A percentile compares a stretch with the other conserved stretches of the same genome.
These are phyloP conservation scores for Chalciporus chontae DNA, from an alignment of 768 basidiomycete species.

Conservation along the genomic window DNA sequence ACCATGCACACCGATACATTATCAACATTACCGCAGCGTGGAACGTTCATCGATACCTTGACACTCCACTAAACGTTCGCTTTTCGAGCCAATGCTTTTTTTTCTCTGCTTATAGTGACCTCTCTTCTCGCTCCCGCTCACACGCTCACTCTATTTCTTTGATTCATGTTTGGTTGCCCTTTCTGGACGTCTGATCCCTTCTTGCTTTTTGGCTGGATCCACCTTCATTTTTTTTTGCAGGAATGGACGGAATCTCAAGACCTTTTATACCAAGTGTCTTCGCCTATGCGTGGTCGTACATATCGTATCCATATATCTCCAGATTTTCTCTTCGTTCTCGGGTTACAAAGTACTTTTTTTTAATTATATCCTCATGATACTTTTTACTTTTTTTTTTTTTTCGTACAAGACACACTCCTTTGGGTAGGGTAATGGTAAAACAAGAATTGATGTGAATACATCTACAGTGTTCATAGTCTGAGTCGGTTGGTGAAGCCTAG, in stretches of 20 bases:
- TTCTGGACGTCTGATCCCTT: neutral
- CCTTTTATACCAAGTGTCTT: neutral
- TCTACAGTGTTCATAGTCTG: too few species aligned
- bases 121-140: neutral
- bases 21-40: neutral
- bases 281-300: neutral
- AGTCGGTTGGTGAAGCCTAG: too few species aligned
- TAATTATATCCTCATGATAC: too few species aligned
- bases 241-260: neutral
- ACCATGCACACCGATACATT: conserved; percentile 9
- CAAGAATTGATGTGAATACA: too few species aligned
- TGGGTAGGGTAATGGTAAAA: too few species aligned
- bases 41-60: conserved; percentile 11
- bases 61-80: conserved; percentile 6
- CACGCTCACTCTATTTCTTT: conserved; percentile 2
- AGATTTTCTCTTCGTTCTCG: too few species aligned
- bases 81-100: conserved; percentile 7
- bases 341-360: too few species aligned
- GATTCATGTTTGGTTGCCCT: conserved; percentile 3
- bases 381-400: too few species aligned
- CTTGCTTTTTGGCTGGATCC: conserved; percentile 2
- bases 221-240: neutral
- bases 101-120: neutral
- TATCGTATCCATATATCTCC: neutral
- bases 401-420: too few species aligned